phyloP scores from a whole-genome alignment of 441 rosid species.

The Pelargonium fulgidum region DNA sequence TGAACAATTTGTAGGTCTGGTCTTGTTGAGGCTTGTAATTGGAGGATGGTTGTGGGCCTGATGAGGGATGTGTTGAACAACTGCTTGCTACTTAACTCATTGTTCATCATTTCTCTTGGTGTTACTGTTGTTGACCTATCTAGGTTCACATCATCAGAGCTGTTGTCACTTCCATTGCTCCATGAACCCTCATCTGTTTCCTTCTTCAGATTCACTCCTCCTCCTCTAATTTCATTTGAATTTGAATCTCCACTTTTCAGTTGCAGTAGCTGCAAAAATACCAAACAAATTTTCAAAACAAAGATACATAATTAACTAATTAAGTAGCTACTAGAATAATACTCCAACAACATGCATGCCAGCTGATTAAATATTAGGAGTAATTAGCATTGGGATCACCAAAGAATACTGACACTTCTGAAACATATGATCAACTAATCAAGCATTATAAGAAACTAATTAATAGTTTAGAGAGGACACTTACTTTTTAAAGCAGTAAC shows the following conservation, averaged over 20 bases:
- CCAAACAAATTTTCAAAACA: neutral
- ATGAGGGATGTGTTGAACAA: constrained; percentile 41
- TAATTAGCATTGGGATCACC: constrained; percentile 4
- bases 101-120: too few relatives aligned
- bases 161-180: constrained; percentile 77
- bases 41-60: constrained; percentile 45
- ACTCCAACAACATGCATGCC: neutral
- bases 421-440: constrained; percentile 1
- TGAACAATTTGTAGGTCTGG: constrained; percentile 47
- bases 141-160: constrained; percentile 60
- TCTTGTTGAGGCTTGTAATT: constrained; percentile 47
- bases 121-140: constrained; percentile 28
- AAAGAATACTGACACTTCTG: constrained; percentile 8
- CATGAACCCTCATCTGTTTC: constrained; percentile 56
- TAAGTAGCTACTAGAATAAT: too few relatives aligned
- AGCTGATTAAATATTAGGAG: neutral
- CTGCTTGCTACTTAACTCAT: constrained; percentile 28
- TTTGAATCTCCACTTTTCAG: constrained; percentile 48
- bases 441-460: neutral
- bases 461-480: neutral
- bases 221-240: constrained; percentile 17
- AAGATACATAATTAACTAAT: neutral
- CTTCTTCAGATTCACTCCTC: constrained; percentile 33
- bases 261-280: constrained; percentile 42
- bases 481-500: neutral